These are phyloP conservation scores for Erigeron philadelphicus DNA, from an alignment of 140 eudicot species.

Conservation along the genomic window DNA sequence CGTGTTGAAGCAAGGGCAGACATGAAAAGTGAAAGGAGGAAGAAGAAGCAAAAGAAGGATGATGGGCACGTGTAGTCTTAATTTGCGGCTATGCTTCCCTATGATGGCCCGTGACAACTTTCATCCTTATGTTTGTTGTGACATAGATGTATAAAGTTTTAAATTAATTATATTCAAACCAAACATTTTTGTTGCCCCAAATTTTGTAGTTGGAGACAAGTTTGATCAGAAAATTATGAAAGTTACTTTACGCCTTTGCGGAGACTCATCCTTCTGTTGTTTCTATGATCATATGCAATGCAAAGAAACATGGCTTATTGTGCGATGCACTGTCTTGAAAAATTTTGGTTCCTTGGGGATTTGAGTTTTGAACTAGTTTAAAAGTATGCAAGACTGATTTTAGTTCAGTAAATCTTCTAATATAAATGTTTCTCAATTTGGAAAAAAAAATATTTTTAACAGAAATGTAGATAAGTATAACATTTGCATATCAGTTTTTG, in stretches of 20 bases:
- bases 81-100: constrained; percentile 6
- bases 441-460: no score
- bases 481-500: no score
- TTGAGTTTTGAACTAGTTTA: not conserved
- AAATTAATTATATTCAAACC: constrained; percentile 10
- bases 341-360: not conserved
- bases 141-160: constrained; percentile 23
- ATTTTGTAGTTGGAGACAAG: constrained; percentile 28
- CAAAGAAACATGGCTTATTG: no score
- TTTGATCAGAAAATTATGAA: not conserved
- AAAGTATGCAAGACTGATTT: not conserved
- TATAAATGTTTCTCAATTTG: no score
- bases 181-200: constrained; percentile 22
- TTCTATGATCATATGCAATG: no score
- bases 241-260: not conserved
- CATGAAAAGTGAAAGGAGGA: constrained; percentile 46
- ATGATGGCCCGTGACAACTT: not conserved
- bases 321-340: no score
- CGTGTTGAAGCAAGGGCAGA: constrained; percentile 53
- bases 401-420: no score
- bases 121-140: not conserved
- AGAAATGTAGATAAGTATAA: no score
- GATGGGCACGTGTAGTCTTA: constrained; percentile 85
- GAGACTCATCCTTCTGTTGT: no score
- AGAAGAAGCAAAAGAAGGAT: constrained; percentile 68